Percentiles rank a stretch among this genome's conserved stretches.
Evolutionary conservation across 2,329 filamentous ascomycete species (phyloP).

Genomic region (Penicillium sp.): DNA sequence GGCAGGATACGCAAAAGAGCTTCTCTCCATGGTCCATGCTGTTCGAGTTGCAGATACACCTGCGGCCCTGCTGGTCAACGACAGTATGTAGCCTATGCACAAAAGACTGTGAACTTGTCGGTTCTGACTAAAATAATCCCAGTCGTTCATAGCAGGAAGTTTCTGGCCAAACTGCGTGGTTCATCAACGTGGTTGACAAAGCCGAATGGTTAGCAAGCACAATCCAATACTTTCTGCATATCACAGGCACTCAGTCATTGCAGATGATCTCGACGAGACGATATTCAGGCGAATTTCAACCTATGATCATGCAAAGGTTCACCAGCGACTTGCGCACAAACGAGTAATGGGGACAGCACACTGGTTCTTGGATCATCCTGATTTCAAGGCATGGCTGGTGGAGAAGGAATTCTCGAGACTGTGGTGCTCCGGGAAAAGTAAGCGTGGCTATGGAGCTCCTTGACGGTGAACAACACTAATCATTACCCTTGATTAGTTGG

Average conservation of each 20-base stretch:
- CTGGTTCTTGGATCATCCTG: constrained; percentile 22
- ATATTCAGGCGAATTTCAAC: constrained; percentile 26
- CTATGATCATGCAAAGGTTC: constrained; percentile 30
- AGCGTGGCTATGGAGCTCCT: not conserved
- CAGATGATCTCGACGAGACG: constrained; percentile 14
- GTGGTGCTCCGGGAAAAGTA: constrained; percentile 34
- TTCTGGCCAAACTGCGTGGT: not conserved
- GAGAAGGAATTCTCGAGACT: constrained; percentile 20
- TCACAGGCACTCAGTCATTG: constrained; percentile 5
- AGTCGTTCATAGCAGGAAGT: not conserved
- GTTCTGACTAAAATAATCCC: not conserved
- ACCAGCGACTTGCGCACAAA: constrained; percentile 29
- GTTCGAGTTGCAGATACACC: not conserved
- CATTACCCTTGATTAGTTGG: not conserved
- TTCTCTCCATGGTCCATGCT: not conserved
- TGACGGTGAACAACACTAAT: constrained; percentile 1
- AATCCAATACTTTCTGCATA: not conserved
- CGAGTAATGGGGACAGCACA: constrained; percentile 28
- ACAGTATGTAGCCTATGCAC: not conserved
- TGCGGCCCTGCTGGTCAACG: not conserved
- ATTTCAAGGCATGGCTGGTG: constrained; percentile 28
- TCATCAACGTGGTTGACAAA: not conserved
- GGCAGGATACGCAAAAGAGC: constrained; percentile 1
- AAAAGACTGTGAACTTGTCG: not conserved
- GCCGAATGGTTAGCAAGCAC: not conserved